Conservation (phyloP, 2,329 filamentous ascomycete species). For the Blastomyces gilchristii region DNA sequence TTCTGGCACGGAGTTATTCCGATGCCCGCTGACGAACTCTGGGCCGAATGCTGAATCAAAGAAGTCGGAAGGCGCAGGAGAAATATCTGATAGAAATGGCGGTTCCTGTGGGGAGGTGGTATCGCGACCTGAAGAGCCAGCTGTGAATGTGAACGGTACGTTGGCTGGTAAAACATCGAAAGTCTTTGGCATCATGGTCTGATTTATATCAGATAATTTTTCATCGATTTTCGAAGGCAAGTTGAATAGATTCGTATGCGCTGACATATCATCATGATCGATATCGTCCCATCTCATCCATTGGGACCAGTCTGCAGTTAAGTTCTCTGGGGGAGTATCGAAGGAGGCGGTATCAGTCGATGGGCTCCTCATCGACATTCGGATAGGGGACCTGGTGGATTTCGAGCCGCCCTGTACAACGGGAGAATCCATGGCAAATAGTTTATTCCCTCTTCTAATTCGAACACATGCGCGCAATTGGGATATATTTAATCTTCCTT, state of each 20-base stretch:
- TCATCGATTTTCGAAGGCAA: neutral
- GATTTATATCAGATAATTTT: neutral
- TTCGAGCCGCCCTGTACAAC: slow-evolving; percentile 1
- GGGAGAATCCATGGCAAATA: slow-evolving; percentile 9
- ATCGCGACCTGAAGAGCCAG: neutral
- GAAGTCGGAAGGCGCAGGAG: slow-evolving; percentile 2
- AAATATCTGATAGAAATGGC: neutral
- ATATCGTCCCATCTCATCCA: slow-evolving; percentile 39
- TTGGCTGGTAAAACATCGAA: neutral
- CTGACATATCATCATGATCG: slow-evolving; percentile 23
- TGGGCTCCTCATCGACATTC: slow-evolving; percentile 7
- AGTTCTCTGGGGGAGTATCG: slow-evolving; percentile 20
- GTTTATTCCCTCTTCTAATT: neutral
- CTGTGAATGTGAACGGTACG: slow-evolving; percentile 1
- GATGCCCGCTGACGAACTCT: neutral
- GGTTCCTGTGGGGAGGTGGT: slow-evolving; percentile 2
- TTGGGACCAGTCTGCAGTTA: slow-evolving; percentile 35
- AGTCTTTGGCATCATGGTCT: neutral
- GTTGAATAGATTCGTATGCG: slow-evolving; percentile 15
- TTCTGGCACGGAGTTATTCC: neutral
- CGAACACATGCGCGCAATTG: neutral
- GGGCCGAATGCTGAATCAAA: slow-evolving; percentile 2
- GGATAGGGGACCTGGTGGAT: slow-evolving; percentile 2
- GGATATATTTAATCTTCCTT: neutral
- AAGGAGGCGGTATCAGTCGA: slow-evolving; percentile 12